Evolutionary conservation across 2,329 filamentous ascomycete genomes (phyloP).

Genomic region (Chaetomium strumarium): DNA sequence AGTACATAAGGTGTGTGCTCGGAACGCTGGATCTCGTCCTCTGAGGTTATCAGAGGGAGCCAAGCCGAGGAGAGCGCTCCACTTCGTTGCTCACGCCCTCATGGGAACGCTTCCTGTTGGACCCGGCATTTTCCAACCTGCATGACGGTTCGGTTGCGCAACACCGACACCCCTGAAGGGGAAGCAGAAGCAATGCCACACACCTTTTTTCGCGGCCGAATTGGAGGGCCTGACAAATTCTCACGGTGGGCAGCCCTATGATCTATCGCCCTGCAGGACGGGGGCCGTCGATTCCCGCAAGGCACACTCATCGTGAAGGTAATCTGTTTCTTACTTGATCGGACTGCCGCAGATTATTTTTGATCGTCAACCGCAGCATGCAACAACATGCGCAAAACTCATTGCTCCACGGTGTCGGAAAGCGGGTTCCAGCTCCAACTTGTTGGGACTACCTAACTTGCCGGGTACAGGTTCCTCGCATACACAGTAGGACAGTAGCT

Average conservation of each 20-base stretch:
- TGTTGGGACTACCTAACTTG: neutral
- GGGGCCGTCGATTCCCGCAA: neutral
- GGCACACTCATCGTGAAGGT: neutral
- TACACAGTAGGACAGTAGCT: too few species aligned
- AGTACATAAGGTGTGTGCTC: too few species aligned
- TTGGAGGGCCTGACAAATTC: neutral
- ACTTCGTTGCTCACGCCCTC: neutral
- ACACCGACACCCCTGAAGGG: slow-evolving; percentile 16
- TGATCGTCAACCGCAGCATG: slow-evolving; percentile 1
- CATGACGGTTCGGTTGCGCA: slow-evolving; percentile 21
- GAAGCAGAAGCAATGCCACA: slow-evolving; percentile 23
- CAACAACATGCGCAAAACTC: neutral
- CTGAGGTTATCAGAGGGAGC: neutral
- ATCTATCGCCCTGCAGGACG: neutral
- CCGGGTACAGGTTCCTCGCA: slow-evolving; percentile 15
- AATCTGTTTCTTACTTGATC: slow-evolving; percentile 1
- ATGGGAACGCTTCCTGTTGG: slow-evolving; percentile 1
- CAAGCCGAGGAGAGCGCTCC: slow-evolving; percentile 1
- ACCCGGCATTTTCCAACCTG: slow-evolving; percentile 19
- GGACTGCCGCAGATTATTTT: slow-evolving; percentile 5
- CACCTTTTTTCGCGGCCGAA: neutral
- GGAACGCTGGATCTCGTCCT: neutral
- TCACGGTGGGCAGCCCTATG: slow-evolving; percentile 4
- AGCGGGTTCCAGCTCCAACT: neutral
- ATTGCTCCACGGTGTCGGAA: neutral